Evolutionary conservation across 2,329 filamentous ascomycete species (phyloP).

Genomic region (Fusarium torulosum): DNA sequence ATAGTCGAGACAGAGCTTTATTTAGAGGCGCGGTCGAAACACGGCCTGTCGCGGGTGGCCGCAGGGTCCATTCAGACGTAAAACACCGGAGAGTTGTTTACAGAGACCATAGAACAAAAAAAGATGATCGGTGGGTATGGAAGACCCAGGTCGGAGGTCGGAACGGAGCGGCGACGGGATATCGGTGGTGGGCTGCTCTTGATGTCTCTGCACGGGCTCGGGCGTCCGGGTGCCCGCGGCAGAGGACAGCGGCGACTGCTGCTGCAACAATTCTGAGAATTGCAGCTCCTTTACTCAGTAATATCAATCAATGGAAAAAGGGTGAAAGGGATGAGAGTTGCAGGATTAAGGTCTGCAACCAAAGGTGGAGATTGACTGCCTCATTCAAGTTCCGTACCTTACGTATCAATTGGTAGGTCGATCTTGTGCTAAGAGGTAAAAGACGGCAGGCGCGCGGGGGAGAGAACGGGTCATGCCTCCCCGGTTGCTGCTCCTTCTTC

Average conservation of each 20-base stretch:
- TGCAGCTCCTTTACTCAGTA: slow-evolving; percentile 7
- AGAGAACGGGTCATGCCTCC: slow-evolving; percentile 38
- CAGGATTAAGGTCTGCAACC: slow-evolving; percentile 29
- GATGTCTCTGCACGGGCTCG: slow-evolving; percentile 46
- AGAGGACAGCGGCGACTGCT: slow-evolving; percentile 43
- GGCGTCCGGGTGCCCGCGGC: slow-evolving; percentile 48
- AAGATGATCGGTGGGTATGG: slow-evolving; percentile 25
- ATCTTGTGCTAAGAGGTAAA: slow-evolving; percentile 16
- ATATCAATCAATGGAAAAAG: slow-evolving; percentile 17
- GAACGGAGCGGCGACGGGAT: slow-evolving; percentile 39
- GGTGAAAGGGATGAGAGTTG: slow-evolving; percentile 26
- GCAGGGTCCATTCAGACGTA: slow-evolving; percentile 48
- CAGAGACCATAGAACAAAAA: slow-evolving; percentile 18
- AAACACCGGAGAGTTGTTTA: slow-evolving; percentile 35
- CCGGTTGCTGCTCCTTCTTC: slow-evolving; percentile 1
- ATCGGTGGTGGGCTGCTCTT: slow-evolving; percentile 42
- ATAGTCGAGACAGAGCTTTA: slow-evolving; percentile 30
- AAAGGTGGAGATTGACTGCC: slow-evolving; percentile 33
- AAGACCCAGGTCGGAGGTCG: slow-evolving; percentile 40
- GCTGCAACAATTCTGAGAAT: slow-evolving; percentile 17
- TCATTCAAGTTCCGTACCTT: slow-evolving; percentile 16
- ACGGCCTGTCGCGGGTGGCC: slow-evolving; percentile 44
- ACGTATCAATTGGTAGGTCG: slow-evolving; percentile 28
- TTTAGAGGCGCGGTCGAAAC: slow-evolving; percentile 47
- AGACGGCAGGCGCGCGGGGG: slow-evolving; percentile 22